Evolutionary conservation across 805 yeast species (phyloP).

Genomic region (Candida glaebosa): DNA sequence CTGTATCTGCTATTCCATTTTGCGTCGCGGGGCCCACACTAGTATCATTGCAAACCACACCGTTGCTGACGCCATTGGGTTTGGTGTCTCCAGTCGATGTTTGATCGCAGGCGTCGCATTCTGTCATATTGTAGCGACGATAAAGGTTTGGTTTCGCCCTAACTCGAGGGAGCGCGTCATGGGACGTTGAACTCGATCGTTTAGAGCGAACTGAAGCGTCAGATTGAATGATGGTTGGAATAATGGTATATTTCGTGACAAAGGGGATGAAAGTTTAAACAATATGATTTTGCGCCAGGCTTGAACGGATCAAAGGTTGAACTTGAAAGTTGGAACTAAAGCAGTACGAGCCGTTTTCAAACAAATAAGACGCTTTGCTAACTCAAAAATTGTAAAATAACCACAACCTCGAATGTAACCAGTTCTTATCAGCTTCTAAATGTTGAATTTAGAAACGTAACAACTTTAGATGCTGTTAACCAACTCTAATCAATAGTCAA

Average conservation of each 20-base stretch:
- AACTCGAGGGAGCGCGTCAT: conserved; percentile 36
- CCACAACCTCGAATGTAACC: no score
- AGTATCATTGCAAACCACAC: neutral
- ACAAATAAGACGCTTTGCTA: neutral
- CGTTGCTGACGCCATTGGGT: conserved; percentile 17
- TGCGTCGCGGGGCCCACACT: neutral
- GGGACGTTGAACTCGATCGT: conserved; percentile 37
- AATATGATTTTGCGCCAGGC: no score
- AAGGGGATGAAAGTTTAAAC: no score
- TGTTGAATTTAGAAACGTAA: no score
- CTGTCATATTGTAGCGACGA: conserved; percentile 2
- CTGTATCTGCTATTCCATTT: neutral
- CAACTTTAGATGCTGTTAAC: no score
- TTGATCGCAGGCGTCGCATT: conserved; percentile 34
- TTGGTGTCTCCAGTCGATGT: conserved; percentile 37
- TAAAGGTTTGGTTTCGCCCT: conserved; percentile 37
- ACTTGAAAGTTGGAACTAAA: no score
- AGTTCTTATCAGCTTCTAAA: no score
- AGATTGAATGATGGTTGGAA: neutral
- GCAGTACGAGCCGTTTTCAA: no score
- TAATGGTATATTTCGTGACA: no score
- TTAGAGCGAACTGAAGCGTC: conserved; percentile 14
- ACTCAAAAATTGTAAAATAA: neutral
- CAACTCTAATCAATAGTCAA: no score
- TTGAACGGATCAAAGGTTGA: no score